phyloP scores from a whole-genome alignment of 495 filamentous ascomycete genomes.

The Recurvomyces mirabilis region DNA sequence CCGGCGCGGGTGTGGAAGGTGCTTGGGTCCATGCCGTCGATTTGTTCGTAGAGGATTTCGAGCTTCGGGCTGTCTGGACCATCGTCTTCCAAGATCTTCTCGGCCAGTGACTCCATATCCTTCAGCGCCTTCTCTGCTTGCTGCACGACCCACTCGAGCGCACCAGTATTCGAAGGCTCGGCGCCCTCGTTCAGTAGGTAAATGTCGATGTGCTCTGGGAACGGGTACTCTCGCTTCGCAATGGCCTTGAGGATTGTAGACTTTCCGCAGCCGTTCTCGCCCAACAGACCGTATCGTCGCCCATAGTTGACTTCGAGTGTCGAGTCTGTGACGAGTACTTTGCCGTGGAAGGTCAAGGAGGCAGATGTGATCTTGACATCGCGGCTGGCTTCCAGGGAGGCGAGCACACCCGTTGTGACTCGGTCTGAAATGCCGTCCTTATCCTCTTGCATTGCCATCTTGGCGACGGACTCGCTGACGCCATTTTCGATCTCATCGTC shows the following conservation, averaged over 20 bases:
- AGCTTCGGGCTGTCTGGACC: constrained; percentile 86
- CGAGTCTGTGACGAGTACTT: constrained; percentile 85
- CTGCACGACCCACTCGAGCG: constrained; percentile 90
- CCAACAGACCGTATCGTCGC: constrained; percentile 85
- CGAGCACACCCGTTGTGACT: constrained; percentile 93
- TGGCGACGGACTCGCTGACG: constrained; percentile 72
- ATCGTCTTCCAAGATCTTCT: constrained; percentile 80
- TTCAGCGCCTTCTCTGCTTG: constrained; percentile 93
- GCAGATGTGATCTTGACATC: constrained; percentile 95
- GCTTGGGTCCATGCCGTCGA: constrained; percentile 99
- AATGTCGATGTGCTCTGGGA: constrained; percentile 95
- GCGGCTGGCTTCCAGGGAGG: constrained; percentile 68
- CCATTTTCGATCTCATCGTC: constrained; percentile 56
- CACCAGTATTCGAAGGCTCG: constrained; percentile 76
- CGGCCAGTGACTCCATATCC: constrained; percentile 72
- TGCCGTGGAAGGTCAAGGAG: constrained; percentile 93
- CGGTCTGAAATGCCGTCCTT: constrained; percentile 92
- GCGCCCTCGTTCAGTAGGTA: constrained; percentile 98
- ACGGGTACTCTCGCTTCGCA: constrained; percentile 81
- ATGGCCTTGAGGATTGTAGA: constrained; percentile 94
- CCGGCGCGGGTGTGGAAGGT: constrained; percentile 97
- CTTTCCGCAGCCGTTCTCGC: constrained; percentile 99
- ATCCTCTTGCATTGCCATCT: constrained; percentile 79
- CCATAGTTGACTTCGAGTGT: constrained; percentile 88
- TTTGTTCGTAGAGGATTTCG: constrained; percentile 96